Evolutionary conservation across 1,284 basidiomycete genomes (phyloP), one percentile per base, ranked within the genome.

Genomic region (Fistulina hepatica): DNA sequence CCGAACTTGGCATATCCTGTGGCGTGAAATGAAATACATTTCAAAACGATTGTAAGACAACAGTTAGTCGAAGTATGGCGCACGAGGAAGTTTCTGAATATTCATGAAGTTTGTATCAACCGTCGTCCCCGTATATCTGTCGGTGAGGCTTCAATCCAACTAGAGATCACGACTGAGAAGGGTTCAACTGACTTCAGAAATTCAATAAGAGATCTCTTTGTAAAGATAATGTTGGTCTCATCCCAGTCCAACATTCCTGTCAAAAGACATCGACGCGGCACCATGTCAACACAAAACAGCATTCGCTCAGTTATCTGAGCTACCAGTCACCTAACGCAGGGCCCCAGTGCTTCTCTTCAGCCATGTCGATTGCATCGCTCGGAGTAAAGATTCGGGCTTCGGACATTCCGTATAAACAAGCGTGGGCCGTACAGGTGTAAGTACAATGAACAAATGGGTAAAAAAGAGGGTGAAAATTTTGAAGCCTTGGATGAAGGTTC

Each of bases 221-320:
- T 82, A 53, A 83, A 82, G 22, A 83, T 70, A 41, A 83, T 79
- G 40, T 57, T 70, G 27, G 77, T 81, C 6, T 54, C 52, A 49
- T 83, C 81, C 81, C 81, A 83, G 55, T 83, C 80, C 44, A 83
- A 60, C 73, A 81, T 71, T 39, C 80, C 80, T 81, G 36, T n/a
- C n/a, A n/a, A n/a, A n/a, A n/a, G n/a, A n/a, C n/a, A n/a, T n/a
- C n/a, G n/a, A n/a, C n/a, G n/a, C n/a, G n/a, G n/a, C n/a, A n/a
- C n/a, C n/a, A n/a, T n/a, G n/a, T n/a, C n/a, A n/a, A n/a, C n/a
- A n/a, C n/a, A n/a, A n/a, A n/a, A n/a, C n/a, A n/a, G n/a, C n/a
- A n/a, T n/a, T n/a, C n/a, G n/a, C n/a, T n/a, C n/a, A n/a, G n/a
- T n/a, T n/a, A n/a, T n/a, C n/a, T n/a, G n/a, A n/a, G n/a, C n/a